Evolutionary conservation across 2,329 filamentous ascomycete species (phyloP), one percentile per base, ranked within the genome.

Genomic region (Dothistroma pini): DNA sequence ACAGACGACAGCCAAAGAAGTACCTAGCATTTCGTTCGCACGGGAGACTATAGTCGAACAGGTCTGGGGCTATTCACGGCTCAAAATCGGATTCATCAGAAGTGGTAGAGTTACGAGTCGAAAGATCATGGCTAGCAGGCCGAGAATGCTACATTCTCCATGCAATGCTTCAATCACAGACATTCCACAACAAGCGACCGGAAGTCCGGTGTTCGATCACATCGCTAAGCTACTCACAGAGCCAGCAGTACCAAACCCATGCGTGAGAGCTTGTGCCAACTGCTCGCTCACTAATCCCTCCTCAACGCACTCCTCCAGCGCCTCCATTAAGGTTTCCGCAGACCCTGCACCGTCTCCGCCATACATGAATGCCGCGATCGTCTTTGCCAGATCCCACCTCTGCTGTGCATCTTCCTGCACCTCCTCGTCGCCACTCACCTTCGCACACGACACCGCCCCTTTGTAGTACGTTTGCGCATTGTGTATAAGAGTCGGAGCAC

Each of bases 381-480:
- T 72, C 53, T 80, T 74, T 4, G 77, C 80, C 21, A 75, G 71
- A 10, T 60, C 38, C 60, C 68, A 61, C 29, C 68, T 65, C 58
- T 63, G 60, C 61, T 72, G 73, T 59, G 84, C 60, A 19, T 80
- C 78, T 62, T 78, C 78, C 25, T 80, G 77, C 2, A 68, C 55
- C 11, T 67, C 68, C 8, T 60, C 63, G 32, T 72, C 69, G 21
- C 66, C 68, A n/a, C 56, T 57, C 12, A 61, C 63, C 32, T 65
- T 61, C 7, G 71, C 69, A 34, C 68, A 63, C n/a, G 68, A 67
- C 25, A 67, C 62, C 7, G 82, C 83, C 44, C 84, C 83, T 21
- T 81, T 79, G 66, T 84, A 86, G 67, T 83, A 86, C 5, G 80
- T 83, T 63, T 81, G 79, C 1, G 84, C 83, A 65, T 86, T 86